phyloP scores from a whole-genome alignment of 345 rosid species.

The Eucalyptus coolabah region DNA sequence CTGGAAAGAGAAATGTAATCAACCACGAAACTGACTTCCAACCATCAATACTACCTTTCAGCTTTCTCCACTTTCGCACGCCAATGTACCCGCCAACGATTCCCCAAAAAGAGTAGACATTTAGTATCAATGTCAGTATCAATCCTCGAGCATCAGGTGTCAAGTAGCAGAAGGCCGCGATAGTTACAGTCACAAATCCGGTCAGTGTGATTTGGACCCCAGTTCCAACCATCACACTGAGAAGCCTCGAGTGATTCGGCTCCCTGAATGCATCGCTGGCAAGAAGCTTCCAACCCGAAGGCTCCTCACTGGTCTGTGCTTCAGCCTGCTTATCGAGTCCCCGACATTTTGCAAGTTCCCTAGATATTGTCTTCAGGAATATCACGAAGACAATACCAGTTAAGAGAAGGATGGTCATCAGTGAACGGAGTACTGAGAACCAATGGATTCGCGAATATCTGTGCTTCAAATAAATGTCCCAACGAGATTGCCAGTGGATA shows the following conservation, averaged over 20 bases:
- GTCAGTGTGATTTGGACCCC: background rate
- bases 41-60: background rate
- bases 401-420: no score
- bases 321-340: no score
- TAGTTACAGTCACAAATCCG: background rate
- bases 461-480: no score
- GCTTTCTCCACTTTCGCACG: background rate
- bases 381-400: no score
- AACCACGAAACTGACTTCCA: background rate
- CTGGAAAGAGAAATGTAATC: background rate
- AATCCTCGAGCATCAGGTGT: background rate
- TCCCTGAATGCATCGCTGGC: background rate
- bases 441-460: no score
- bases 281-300: background rate
- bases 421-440: no score
- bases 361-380: background rate
- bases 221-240: background rate
- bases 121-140: background rate
- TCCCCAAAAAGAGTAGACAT: background rate
- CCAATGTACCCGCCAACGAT: background rate
- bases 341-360: background rate
- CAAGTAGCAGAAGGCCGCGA: background rate
- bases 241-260: background rate
- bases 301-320: no score
- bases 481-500: no score